Evolutionary conservation across 768 basidiomycete species (phyloP), one percentile per base, ranked within the genome.

Genomic region (Cystobasidium onofrii): DNA sequence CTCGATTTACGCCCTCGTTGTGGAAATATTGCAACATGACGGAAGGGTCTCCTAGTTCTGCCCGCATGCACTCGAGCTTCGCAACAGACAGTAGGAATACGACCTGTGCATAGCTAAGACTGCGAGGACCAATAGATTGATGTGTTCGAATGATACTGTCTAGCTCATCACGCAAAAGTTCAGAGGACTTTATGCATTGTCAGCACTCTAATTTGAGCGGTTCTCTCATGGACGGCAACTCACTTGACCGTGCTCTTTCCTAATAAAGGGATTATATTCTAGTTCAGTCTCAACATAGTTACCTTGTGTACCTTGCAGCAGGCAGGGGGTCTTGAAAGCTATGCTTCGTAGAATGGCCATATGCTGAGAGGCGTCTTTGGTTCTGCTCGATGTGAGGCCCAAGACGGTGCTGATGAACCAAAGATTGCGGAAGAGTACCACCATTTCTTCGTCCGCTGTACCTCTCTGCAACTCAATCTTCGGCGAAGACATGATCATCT

Each of bases 331-430:
- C 81, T 92, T 92, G 20, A 84, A 81, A 15, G 95, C 91, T 75
- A 96, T 92, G 9, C 88, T 86, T 34, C 85, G 84, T 20, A 96
- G 83, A 0, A 90, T 89, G 34, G 89, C 88, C 54, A 84, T 83
- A 62, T 91, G 85, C 89, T 91, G 91, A 54, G 88, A 86, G 86
- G 75, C 75, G 55, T 77, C 64, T 33, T 60, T 63, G 1, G 64
- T 50, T 1, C 12, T 75, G 70, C 44, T 78, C 29, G 66, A 41
- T 1, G 91, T 88, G 77, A 97, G 90, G 25, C 88, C 86, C 78
- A 95, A 92, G 18, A 95, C 85, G 29, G 90, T 86, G 79, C 91
- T 92, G 23, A 97, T 82, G 81, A 94, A 92, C 95, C 95, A 99
- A 82, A 93, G 85, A 78, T 91, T 92, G 54, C 93, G 87, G 85